These are phyloP conservation scores for Dalbergia cochinchinensis DNA, from an alignment of 306 rosid species.

Conservation along the genomic window DNA sequence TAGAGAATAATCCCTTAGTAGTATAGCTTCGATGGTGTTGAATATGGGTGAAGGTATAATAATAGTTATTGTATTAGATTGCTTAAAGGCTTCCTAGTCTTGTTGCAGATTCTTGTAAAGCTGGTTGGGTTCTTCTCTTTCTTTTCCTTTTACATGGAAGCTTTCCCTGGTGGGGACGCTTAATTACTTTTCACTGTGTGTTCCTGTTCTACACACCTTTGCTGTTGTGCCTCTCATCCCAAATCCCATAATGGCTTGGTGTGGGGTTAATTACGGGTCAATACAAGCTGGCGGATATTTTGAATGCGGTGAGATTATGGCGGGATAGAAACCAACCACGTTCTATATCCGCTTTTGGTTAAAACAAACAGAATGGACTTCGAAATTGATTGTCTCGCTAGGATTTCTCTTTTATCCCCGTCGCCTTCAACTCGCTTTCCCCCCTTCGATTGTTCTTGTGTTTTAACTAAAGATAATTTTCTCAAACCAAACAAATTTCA, in stretches of 20 bases:
- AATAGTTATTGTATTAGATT: slow-evolving; percentile 41
- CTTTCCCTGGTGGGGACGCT: slow-evolving; percentile 34
- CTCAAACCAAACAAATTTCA: neutral
- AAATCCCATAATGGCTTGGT: neutral
- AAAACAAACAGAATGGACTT: neutral
- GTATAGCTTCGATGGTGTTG: no score
- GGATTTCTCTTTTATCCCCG: neutral
- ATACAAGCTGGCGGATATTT: slow-evolving; percentile 3
- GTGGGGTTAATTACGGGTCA: neutral
- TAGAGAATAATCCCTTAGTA: slow-evolving; percentile 45
- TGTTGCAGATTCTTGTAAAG: slow-evolving; percentile 37
- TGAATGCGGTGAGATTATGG: slow-evolving; percentile 6
- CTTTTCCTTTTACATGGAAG: neutral
- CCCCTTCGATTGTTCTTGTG: neutral
- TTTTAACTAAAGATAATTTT: neutral
- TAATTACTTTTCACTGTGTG: neutral
- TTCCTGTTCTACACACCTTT: neutral
- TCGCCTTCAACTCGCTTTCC: neutral
- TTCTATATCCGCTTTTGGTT: neutral
- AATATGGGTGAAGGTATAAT: slow-evolving; percentile 6
- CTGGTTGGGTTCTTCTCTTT: neutral
- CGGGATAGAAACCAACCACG: slow-evolving; percentile 43
- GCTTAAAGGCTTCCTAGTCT: slow-evolving; percentile 57
- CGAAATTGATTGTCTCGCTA: neutral
- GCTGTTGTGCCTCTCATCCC: neutral